A percentile compares a stretch with the other conserved stretches of the same genome.
These are phyloP conservation scores for Aspergillus panamensis DNA, from an alignment of 495 filamentous ascomycete species.

Conservation along the genomic window DNA sequence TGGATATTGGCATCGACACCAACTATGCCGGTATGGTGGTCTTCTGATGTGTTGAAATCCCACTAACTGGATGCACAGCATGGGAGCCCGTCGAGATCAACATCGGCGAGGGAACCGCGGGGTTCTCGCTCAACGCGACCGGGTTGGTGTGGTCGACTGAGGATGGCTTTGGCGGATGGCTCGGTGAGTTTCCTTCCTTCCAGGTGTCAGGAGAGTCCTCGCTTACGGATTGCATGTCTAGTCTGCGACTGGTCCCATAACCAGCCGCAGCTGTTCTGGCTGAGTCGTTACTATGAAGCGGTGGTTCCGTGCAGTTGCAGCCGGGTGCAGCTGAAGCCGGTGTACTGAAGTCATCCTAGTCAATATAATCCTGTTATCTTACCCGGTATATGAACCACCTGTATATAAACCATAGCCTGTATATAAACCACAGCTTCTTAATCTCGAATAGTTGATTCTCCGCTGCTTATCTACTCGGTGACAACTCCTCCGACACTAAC, in stretches of 20 bases:
- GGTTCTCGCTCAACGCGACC: neutral
- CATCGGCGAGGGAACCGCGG: neutral
- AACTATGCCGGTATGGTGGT: neutral
- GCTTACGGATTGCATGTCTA: neutral
- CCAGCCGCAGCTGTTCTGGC: conserved; percentile 1
- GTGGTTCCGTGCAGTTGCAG: neutral
- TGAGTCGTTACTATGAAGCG: conserved; percentile 2
- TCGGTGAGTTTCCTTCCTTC: neutral
- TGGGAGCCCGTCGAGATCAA: conserved; percentile 4
- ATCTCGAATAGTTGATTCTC: no score
- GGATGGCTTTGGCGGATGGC: neutral
- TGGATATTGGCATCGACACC: neutral
- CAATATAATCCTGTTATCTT: neutral
- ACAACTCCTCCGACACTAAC: no score
- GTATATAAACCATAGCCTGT: no score
- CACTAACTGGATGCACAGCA: neutral
- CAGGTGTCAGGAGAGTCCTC: neutral
- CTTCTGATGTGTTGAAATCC: neutral
- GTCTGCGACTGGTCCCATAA: conserved; percentile 4
- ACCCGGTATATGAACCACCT: neutral
- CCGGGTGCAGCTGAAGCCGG: neutral
- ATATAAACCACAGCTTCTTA: no score
- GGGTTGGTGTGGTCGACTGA: neutral
- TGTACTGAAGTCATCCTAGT: neutral
- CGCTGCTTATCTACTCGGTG: no score